Conservation (phyloP, 2,329 filamentous ascomycete species). For the Hypoxylon sp. region DNA sequence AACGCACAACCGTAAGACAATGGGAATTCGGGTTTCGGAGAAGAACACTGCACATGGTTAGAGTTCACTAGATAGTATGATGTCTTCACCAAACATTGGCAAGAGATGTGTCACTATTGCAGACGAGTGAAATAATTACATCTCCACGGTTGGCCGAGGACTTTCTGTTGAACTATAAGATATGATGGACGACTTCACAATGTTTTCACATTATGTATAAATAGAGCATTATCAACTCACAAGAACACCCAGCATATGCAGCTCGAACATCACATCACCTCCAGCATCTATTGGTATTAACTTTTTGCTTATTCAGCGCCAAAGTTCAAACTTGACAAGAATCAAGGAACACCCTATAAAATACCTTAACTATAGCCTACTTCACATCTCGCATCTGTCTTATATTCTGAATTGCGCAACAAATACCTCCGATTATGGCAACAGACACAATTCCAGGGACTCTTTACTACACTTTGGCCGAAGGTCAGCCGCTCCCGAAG, state of each 20-base stretch:
- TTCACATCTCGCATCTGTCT: background rate
- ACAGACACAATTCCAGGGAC: slow-evolving; percentile 9
- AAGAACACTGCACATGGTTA: slow-evolving; percentile 3
- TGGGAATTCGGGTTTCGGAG: slow-evolving; percentile 36
- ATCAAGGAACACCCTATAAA: slow-evolving; percentile 11
- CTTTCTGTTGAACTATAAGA: slow-evolving; percentile 24
- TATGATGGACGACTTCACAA: background rate
- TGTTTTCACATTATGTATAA: background rate
- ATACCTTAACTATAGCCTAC: background rate
- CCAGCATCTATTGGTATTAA: background rate
- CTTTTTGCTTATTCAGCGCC: slow-evolving; percentile 28
- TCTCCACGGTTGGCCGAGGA: background rate
- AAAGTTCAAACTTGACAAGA: background rate
- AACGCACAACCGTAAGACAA: background rate
- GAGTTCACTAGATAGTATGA: background rate
- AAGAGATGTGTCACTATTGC: background rate
- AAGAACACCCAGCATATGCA: background rate
- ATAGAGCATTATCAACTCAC: background rate
- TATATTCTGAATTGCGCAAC: background rate
- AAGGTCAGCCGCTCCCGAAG: slow-evolving; percentile 33
- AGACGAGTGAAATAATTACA: background rate
- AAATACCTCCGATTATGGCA: slow-evolving; percentile 13
- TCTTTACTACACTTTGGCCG: slow-evolving; percentile 40
- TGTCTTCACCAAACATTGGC: background rate
- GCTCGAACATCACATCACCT: background rate